A percentile compares a stretch with the other conserved stretches of the same genome.
Conservation (phyloP, 805 yeast genomes). For the Kodamaea neixiangensis region DNA sequence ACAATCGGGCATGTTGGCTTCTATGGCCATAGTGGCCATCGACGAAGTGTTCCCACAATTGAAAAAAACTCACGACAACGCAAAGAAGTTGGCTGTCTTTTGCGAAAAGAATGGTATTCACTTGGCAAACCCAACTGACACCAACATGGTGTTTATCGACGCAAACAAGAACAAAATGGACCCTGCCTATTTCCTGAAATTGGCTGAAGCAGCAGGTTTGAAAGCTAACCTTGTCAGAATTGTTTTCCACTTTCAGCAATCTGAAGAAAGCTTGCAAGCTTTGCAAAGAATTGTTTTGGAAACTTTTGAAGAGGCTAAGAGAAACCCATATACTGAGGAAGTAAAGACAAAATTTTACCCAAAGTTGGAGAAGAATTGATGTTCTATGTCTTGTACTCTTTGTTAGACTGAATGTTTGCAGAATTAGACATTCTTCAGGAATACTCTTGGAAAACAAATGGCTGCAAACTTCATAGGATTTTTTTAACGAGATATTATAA, state of each 20-base stretch:
- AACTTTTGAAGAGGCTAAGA: constrained; percentile 52
- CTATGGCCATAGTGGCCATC: constrained; percentile 44
- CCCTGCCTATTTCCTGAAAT: constrained; percentile 35
- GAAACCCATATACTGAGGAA: constrained; percentile 45
- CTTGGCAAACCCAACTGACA: constrained; percentile 40
- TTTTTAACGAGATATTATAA: too few species aligned
- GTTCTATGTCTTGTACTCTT: background rate
- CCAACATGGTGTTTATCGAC: constrained; percentile 45
- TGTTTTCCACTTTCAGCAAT: constrained; percentile 40
- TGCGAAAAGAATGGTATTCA: constrained; percentile 30
- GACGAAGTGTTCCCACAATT: constrained; percentile 40
- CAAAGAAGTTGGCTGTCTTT: constrained; percentile 35
- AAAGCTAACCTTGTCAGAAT: constrained; percentile 35
- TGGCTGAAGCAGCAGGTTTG: constrained; percentile 60
- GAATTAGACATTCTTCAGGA: too few species aligned
- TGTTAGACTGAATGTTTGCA: too few species aligned
- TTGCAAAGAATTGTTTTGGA: constrained; percentile 57
- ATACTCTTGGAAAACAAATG: too few species aligned
- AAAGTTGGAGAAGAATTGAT: background rate
- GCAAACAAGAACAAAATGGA: constrained; percentile 31
- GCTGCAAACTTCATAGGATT: too few species aligned
- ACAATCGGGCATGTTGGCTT: constrained; percentile 42
- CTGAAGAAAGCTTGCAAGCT: constrained; percentile 30
- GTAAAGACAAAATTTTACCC: constrained; percentile 3
- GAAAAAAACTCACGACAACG: constrained; percentile 32